Base-by-base conservation (phyloP, 352 stramenopile species). In the Globisporangium echinulatum region DNA sequence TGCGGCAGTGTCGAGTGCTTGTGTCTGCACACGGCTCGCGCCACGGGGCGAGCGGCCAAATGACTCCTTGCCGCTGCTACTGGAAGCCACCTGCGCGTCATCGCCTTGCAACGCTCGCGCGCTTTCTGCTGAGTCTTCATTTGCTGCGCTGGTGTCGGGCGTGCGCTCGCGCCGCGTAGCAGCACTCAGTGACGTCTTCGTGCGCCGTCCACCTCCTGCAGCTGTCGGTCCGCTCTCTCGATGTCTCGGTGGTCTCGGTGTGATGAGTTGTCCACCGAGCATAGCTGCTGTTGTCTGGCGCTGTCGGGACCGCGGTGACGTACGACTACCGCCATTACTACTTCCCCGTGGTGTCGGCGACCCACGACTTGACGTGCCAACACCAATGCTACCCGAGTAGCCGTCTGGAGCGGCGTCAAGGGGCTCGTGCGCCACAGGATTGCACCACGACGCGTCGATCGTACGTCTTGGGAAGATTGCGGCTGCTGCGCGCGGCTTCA, bases 381-480 rank as follows among this genome's bases (percentile, higher is more conserved):
- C 25, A 33, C 25, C 17, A 8, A 17, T 5, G 7, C 14, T 50
- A 9, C 10, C 46, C 7, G 3, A 8, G 15, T 50, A 14, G 11
- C 40, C 38, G n/a, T 43, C 43, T 9, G n/a, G 14, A 3, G 40
- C 4, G 42, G 15, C 39, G 15, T 56, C 48, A 1, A 56, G 14
- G 3, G 60, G 54, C 25, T 71, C 72, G 33, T 67, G 67, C 15
- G 57, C 57, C 3, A 90, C 74, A 9, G 82, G 82, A 40, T 92
- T 89, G 54, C 82, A 92, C 82, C 82, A 90, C n/a, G 82, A 92
- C 0, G 79, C 75, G 44, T 75, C 72, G 36, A 77, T 74, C 55
- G 79, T 82, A 17, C 77, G 68, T 49, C 86, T 87, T 0, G 71
- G 70, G 52, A 92, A 90, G 15, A 76, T 68, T 7, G 67, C 59